Evolutionary conservation across 2,329 filamentous ascomycete genomes (phyloP).

Genomic region (Monilinia fructicola): DNA sequence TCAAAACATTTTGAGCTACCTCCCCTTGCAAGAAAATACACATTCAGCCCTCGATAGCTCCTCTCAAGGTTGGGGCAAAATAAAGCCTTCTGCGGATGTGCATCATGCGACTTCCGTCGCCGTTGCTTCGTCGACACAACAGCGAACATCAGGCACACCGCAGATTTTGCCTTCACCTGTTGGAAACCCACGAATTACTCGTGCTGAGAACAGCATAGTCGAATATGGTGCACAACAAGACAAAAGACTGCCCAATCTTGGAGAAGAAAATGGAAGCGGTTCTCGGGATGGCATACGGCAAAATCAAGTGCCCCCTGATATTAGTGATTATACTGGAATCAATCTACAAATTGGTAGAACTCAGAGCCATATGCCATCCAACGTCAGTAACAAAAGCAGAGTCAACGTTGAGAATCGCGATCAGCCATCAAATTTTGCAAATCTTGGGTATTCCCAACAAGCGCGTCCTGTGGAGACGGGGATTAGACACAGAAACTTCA

Average conservation of each 20-base stretch:
- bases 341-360: not conserved
- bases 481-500: not conserved
- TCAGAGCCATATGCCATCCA: not conserved
- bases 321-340: not conserved
- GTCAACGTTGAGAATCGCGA: not conserved
- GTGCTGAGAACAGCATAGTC: not conserved
- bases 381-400: not conserved
- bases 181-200: not conserved
- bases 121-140: not conserved
- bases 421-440: not conserved
- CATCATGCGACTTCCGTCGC: not conserved
- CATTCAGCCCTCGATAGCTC: not conserved
- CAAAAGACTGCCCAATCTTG: not conserved
- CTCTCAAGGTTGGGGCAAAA: not conserved
- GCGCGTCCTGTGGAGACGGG: not conserved
- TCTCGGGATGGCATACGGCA: not conserved
- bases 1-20: not conserved
- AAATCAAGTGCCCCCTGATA: not conserved
- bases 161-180: not conserved
- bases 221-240: slow-evolving; percentile 1
- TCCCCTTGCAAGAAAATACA: not conserved
- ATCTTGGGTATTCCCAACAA: not conserved
- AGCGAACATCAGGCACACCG: not conserved
- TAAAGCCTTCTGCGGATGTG: not conserved
- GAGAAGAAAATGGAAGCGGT: not conserved